Percentiles rank a stretch among this genome's conserved stretches.
Evolutionary conservation across 495 filamentous ascomycete genomes (phyloP).

Genomic region (Chaetomium fimeti): DNA sequence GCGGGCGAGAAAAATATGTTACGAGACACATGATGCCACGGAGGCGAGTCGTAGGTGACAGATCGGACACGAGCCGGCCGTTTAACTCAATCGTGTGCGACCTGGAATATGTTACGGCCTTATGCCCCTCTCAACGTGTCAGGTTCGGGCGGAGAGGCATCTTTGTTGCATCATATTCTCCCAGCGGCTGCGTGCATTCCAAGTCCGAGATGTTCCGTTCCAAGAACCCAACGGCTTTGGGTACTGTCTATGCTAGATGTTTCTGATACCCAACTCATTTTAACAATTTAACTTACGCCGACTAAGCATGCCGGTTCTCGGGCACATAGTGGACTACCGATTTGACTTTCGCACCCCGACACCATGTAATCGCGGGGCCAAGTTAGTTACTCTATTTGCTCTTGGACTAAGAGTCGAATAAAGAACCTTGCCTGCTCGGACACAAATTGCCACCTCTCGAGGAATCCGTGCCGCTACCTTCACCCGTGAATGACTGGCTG

Average conservation of each 20-base stretch:
- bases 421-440: no score
- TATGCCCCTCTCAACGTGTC: constrained; percentile 16
- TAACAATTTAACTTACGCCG: neutral
- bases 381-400: no score
- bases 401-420: no score
- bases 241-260: neutral
- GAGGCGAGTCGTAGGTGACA: constrained; percentile 14
- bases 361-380: no score
- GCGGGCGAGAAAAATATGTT: neutral
- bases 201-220: constrained; percentile 12
- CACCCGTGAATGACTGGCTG: no score
- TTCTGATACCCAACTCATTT: constrained; percentile 15
- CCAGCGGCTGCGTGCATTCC: constrained; percentile 23
- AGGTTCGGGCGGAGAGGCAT: constrained; percentile 3
- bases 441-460: no score
- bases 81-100: constrained; percentile 23
- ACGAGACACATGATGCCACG: constrained; percentile 7
- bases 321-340: no score
- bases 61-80: constrained; percentile 20
- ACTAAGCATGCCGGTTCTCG: neutral
- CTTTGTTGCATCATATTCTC: constrained; percentile 1
- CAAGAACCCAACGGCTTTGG: neutral
- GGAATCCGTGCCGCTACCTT: no score
- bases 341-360: no score
- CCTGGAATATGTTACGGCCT: constrained; percentile 30